phyloP scores from a whole-genome alignment of 2,329 filamentous ascomycete genomes.

The Penicillium capsulatum region DNA sequence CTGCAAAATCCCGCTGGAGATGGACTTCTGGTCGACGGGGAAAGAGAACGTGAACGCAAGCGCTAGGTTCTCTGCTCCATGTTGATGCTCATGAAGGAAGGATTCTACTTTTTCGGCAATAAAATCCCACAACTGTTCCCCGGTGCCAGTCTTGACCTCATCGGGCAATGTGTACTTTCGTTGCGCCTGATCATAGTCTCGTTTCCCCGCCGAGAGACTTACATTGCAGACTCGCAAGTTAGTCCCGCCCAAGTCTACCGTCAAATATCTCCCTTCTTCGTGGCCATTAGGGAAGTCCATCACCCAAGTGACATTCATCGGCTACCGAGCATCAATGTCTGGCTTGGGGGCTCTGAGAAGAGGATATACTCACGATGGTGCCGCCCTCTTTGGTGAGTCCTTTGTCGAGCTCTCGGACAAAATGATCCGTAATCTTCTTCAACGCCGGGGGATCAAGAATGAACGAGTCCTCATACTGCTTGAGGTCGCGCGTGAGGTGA shows the following conservation, averaged over 20 bases:
- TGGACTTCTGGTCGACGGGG: conserved; percentile 77
- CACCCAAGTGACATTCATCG: conserved; percentile 91
- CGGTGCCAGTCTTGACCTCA: conserved; percentile 71
- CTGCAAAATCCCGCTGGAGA: conserved; percentile 79
- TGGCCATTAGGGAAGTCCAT: conserved; percentile 74
- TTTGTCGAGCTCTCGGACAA: conserved; percentile 73
- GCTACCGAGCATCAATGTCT: conserved; percentile 49
- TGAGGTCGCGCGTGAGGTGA: conserved; percentile 68
- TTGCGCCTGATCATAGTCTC: conserved; percentile 79
- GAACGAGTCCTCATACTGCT: conserved; percentile 67
- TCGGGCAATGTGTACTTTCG: conserved; percentile 83
- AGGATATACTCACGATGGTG: conserved; percentile 64
- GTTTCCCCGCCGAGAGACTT: conserved; percentile 69
- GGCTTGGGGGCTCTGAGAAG: background rate
- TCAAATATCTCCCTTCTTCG: conserved; percentile 75
- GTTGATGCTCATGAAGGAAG: conserved; percentile 68
- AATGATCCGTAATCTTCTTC: conserved; percentile 82
- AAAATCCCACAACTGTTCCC: conserved; percentile 80
- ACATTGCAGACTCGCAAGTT: conserved; percentile 87
- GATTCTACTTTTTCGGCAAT: conserved; percentile 77
- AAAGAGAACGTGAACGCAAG: conserved; percentile 90
- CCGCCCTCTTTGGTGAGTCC: conserved; percentile 75
- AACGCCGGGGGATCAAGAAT: conserved; percentile 67
- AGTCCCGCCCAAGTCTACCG: conserved; percentile 86
- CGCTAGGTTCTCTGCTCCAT: conserved; percentile 54